Conservation (phyloP, 495 filamentous ascomycete genomes). For the Aspergillus nidulans region DNA sequence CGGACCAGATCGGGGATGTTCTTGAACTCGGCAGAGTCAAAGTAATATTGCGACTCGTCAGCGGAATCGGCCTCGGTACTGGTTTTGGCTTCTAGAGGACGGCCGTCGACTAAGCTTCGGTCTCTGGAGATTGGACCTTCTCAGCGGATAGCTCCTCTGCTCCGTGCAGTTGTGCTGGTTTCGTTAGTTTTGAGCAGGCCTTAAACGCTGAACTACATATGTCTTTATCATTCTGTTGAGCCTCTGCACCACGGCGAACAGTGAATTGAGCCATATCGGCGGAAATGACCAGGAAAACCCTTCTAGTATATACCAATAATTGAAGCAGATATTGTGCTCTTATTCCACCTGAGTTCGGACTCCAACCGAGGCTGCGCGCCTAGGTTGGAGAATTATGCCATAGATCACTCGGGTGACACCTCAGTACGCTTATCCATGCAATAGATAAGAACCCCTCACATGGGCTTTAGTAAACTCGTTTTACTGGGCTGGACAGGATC, state of each 20-base stretch:
- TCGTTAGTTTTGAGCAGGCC: background rate
- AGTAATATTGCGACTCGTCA: background rate
- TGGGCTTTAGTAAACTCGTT: background rate
- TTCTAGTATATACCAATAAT: background rate
- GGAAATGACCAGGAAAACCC: background rate
- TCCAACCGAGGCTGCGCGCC: background rate
- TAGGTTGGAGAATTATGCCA: background rate
- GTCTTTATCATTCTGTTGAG: background rate
- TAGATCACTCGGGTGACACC: background rate
- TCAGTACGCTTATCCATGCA: background rate
- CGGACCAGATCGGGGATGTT: slow-evolving; percentile 31
- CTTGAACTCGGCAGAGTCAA: background rate
- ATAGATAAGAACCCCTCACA: background rate
- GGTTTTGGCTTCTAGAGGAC: background rate
- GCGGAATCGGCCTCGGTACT: background rate
- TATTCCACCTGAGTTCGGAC: background rate
- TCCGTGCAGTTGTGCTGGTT: background rate
- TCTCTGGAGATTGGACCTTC: background rate
- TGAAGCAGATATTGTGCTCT: background rate
- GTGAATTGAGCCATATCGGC: background rate
- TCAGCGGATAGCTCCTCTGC: background rate
- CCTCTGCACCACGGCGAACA: background rate
- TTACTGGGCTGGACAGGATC: background rate
- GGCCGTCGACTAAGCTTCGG: background rate
- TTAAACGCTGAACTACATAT: background rate